Evolutionary conservation across 495 filamentous ascomycete species (phyloP).

Genomic region (Cenococcum geophilum): DNA sequence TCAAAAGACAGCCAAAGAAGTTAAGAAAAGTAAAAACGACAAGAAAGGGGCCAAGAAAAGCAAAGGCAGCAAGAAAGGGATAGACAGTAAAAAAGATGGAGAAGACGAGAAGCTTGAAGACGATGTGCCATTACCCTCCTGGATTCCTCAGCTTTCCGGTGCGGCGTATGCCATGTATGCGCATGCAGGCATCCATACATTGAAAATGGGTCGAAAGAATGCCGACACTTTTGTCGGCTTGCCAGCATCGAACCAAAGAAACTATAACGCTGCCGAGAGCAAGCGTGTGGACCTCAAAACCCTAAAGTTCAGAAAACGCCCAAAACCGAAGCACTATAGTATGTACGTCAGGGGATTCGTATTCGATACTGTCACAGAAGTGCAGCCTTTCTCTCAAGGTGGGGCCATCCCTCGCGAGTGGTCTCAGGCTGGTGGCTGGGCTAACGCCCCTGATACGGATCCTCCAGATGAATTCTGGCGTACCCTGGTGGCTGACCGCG

Average conservation of each 20-base stretch:
- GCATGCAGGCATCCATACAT: slow-evolving; percentile 4
- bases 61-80: no score
- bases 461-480: slow-evolving; percentile 42
- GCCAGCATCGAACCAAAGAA: slow-evolving; percentile 23
- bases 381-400: slow-evolving; percentile 19
- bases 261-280: slow-evolving; percentile 35
- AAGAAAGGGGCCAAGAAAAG: no score
- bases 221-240: slow-evolving; percentile 41
- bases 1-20: slow-evolving; percentile 4
- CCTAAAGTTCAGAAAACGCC: slow-evolving; percentile 34
- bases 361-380: slow-evolving; percentile 32
- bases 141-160: slow-evolving; percentile 17
- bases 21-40: no score
- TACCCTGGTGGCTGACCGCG: slow-evolving; percentile 42
- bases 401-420: slow-evolving; percentile 31
- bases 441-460: slow-evolving; percentile 9
- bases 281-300: slow-evolving; percentile 30
- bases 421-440: slow-evolving; percentile 27
- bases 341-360: slow-evolving; percentile 39
- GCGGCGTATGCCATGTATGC: slow-evolving; percentile 12
- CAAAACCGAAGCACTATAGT: slow-evolving; percentile 36
- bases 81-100: not conserved
- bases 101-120: not conserved
- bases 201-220: slow-evolving; percentile 34
- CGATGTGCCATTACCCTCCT: slow-evolving; percentile 21